Evolutionary conservation across 1,284 basidiomycete species (phyloP).

Genomic region (Austroboletus niveus): DNA sequence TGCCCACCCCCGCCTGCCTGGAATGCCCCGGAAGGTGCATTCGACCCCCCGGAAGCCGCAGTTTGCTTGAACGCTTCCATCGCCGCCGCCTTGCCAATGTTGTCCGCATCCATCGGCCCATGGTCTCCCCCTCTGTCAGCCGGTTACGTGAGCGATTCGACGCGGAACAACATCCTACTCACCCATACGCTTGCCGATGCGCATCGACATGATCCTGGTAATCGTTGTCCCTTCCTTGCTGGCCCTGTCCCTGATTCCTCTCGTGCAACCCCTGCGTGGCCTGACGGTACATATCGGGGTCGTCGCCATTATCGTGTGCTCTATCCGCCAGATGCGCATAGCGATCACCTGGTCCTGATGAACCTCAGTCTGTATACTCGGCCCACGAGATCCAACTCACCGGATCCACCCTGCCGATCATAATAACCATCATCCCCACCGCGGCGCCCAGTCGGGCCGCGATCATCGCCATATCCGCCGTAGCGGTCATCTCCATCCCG

Average conservation of each 20-base stretch:
- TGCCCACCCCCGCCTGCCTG: slow-evolving; percentile 3
- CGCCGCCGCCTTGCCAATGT: slow-evolving; percentile 31
- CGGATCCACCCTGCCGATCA: slow-evolving; percentile 4
- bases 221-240: slow-evolving; percentile 1
- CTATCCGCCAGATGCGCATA: slow-evolving; percentile 19
- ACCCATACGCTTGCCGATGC: slow-evolving; percentile 34
- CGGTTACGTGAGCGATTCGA: background rate
- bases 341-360: slow-evolving; percentile 19
- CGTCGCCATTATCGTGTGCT: slow-evolving; percentile 17
- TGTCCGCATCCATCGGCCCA: slow-evolving; percentile 29
- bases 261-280: slow-evolving; percentile 26
- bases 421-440: slow-evolving; percentile 29
- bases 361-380: slow-evolving; percentile 5
- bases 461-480: slow-evolving; percentile 4
- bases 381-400: slow-evolving; percentile 6
- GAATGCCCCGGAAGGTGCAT: slow-evolving; percentile 21
- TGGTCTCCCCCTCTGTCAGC: slow-evolving; percentile 19
- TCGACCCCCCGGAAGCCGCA: slow-evolving; percentile 6
- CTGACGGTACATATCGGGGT: slow-evolving; percentile 21
- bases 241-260: slow-evolving; percentile 17
- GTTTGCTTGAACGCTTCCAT: slow-evolving; percentile 33
- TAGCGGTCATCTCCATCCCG: slow-evolving; percentile 8
- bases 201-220: slow-evolving; percentile 24
- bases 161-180: slow-evolving; percentile 1
- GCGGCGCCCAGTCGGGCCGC: background rate